Percentiles rank a stretch among this genome's conserved stretches.
These are phyloP conservation scores for Dendrobium catenatum DNA, from an alignment of 106 monocot species.

Conservation along the genomic window DNA sequence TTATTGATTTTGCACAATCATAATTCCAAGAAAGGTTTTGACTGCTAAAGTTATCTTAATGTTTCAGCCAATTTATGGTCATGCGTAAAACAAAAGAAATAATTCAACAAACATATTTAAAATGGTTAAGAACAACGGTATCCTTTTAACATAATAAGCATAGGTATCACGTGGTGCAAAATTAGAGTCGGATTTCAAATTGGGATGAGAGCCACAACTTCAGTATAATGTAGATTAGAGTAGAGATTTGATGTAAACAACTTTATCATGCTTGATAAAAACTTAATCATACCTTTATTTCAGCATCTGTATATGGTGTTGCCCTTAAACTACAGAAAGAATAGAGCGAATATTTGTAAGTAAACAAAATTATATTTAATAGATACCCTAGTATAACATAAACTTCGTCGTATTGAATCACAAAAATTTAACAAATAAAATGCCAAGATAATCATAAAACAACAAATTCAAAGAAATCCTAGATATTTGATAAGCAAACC, in stretches of 20 bases:
- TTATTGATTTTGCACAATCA: neutral
- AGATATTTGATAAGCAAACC: neutral
- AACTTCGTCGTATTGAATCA: neutral
- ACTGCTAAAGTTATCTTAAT: neutral
- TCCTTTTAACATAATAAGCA: neutral
- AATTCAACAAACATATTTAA: neutral
- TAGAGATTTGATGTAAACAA: neutral
- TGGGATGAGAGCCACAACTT: neutral
- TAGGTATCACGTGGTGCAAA: neutral
- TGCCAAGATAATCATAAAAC: neutral
- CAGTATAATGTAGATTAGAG: constrained; percentile 1
- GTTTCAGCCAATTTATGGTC: neutral
- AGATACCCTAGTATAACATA: neutral
- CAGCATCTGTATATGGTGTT: constrained; percentile 58
- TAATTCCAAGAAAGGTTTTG: neutral
- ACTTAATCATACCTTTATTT: constrained; percentile 50
- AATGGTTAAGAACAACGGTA: neutral
- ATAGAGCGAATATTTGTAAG: neutral
- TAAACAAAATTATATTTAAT: neutral
- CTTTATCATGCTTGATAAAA: neutral
- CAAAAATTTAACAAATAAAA: neutral
- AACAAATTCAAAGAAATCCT: neutral
- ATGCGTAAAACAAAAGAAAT: neutral
- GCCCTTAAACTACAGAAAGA: constrained; percentile 36
- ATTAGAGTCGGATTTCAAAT: neutral